These are phyloP conservation scores for Nymphaea colorata DNA, from an alignment of 164 flowering plant species.

Conservation along the genomic window DNA sequence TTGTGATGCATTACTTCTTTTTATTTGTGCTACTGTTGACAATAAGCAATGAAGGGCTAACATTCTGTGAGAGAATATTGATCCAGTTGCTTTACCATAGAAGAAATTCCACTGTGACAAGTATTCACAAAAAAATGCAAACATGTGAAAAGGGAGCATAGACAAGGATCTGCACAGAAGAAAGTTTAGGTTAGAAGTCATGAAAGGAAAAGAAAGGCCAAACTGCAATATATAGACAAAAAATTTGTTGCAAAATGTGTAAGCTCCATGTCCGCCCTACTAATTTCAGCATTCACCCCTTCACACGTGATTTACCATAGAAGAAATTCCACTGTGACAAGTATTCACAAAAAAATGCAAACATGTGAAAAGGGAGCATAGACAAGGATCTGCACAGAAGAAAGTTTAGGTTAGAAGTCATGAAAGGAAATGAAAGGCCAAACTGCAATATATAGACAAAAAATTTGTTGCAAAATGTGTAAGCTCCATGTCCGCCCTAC, in stretches of 20 bases:
- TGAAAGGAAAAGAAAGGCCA: neutral
- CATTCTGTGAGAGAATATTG: constrained; percentile 15
- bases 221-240: constrained; percentile 73
- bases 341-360: neutral
- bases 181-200: neutral
- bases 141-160: constrained; percentile 1
- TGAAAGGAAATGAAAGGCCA: neutral
- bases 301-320: constrained; percentile 14
- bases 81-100: constrained; percentile 9
- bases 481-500: constrained; percentile 31
- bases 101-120: constrained; percentile 32
- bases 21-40: constrained; percentile 24
- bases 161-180: neutral
- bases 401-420: neutral
- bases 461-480: constrained; percentile 51
- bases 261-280: constrained; percentile 31
- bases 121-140: neutral
- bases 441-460: constrained; percentile 73
- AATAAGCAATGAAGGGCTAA: constrained; percentile 29
- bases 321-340: constrained; percentile 32
- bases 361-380: constrained; percentile 1
- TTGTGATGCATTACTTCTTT: constrained; percentile 24
- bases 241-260: constrained; percentile 51
- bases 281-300: constrained; percentile 7
- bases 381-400: neutral